Percentiles rank a stretch among this genome's conserved stretches.
phyloP scores from a whole-genome alignment of 106 monocot genomes.

The Xerophyta viscosa region DNA sequence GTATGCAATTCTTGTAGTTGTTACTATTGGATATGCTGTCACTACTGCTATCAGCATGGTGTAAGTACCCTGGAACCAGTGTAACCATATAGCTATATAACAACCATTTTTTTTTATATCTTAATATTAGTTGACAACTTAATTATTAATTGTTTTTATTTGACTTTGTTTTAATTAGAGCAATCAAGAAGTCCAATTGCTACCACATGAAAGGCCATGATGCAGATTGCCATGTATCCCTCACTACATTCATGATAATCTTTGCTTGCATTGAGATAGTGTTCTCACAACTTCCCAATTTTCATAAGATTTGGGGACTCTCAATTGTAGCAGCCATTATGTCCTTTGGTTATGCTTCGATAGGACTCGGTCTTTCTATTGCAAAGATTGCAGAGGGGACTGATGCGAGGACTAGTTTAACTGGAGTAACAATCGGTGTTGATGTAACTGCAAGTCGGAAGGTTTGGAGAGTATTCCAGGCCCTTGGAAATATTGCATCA shows the following conservation, averaged over 20 bases:
- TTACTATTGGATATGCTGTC: conserved; percentile 3
- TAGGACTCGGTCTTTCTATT: conserved; percentile 1
- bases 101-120: neutral
- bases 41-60: conserved; percentile 7
- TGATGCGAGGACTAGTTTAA: conserved; percentile 30
- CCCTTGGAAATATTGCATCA: conserved; percentile 54
- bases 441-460: conserved; percentile 32
- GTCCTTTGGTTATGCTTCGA: conserved; percentile 8
- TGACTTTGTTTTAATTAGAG: neutral
- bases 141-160: neutral
- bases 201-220: neutral
- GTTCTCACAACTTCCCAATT: conserved; percentile 5
- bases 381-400: conserved; percentile 2
- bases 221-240: neutral
- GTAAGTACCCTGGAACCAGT: neutral
- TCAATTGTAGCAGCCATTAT: conserved; percentile 6
- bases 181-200: conserved; percentile 1
- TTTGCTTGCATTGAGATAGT: conserved; percentile 6
- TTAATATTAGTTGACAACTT: no score
- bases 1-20: neutral
- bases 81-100: neutral
- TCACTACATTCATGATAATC: neutral
- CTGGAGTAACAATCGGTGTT: conserved; percentile 40
- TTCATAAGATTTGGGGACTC: conserved; percentile 9
- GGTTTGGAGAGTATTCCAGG: conserved; percentile 45